phyloP scores from a whole-genome alignment of 2,329 filamentous ascomycete genomes.

The Ceratocystis albifundus region DNA sequence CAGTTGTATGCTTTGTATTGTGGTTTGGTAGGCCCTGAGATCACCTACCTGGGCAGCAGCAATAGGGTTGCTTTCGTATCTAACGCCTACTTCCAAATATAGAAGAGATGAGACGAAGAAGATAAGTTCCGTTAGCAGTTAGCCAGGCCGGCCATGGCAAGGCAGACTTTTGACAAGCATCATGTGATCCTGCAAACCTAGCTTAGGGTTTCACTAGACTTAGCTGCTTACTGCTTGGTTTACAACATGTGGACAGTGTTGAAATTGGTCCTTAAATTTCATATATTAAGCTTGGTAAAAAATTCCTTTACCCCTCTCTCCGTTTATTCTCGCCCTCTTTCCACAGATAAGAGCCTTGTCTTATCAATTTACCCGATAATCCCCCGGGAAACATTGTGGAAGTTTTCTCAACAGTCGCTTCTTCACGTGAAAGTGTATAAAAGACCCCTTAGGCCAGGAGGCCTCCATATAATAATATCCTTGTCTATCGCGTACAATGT shows the following conservation, averaged over 20 bases:
- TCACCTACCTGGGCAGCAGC: not conserved
- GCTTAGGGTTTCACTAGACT: not conserved
- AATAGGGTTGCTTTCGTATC: not conserved
- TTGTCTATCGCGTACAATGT: not conserved
- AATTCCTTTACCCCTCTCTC: no score
- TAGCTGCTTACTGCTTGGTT: not conserved
- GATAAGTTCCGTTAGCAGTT: not conserved
- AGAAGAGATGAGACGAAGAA: conserved; percentile 4
- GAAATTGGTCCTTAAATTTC: no score
- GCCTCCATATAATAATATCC: not conserved
- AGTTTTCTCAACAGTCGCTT: no score
- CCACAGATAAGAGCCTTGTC: no score
- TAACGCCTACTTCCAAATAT: not conserved
- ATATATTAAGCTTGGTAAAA: no score
- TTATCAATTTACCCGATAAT: no score
- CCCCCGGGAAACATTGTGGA: no score
- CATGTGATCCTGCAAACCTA: not conserved
- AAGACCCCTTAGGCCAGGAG: not conserved
- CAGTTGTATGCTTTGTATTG: not conserved
- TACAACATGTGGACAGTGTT: not conserved
- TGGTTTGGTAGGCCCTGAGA: not conserved
- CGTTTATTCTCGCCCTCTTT: no score
- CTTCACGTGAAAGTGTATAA: not conserved
- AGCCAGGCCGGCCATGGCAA: not conserved
- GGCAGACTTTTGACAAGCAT: not conserved